Base-by-base conservation (phyloP, 306 rosid genomes). In the Castanea crenata region DNA sequence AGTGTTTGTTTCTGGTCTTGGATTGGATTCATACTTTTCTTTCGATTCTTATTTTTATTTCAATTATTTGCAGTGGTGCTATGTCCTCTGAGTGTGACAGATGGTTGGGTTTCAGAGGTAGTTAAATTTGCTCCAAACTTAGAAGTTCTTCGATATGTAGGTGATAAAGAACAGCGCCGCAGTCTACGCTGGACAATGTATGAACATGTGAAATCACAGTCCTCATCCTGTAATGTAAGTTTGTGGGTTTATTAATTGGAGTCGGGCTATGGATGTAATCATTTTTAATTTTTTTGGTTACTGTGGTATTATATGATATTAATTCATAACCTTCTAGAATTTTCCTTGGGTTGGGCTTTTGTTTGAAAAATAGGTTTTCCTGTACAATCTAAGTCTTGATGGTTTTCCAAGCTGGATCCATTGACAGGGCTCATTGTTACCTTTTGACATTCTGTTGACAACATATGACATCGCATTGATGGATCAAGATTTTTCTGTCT, bases 401-500 rank as follows among this genome's bases (percentile, higher is more conserved):
- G 23, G 7, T 73, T 79, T 76, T 76, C 61, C 78, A 51, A 71
- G 38, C 79, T 73, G 76, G 74, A 72, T 69, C 5, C 82, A 74
- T 80, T 54, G 81, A 76, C 92, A 94, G 99, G 92, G 74, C 13
- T 31, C 61, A 69, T 73, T 78, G 20, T 86, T 92, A 46, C 97
- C 99, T 84, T 92, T 94, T 76, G 94, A 94, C 56, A 86, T 94
- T 81, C 88, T 94, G 74, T 87, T 94, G 86, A 94, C 99, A 25
- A 87, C 99, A 20, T 92, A 94, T 83, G 97, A 94, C 83, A 91
- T 91, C 21, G 95, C 90, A 55, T 69, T 92, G 92, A 84, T 85
- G 79, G 99, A 94, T 84, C 94, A 92, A 81, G 99, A 94, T 85
- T 92, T 92, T 94, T 78, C 97, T 94, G 79, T 90, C 94, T 88